Base-by-base conservation (phyloP, 2,329 filamentous ascomycete genomes). In the Stylonectria norvegica region DNA sequence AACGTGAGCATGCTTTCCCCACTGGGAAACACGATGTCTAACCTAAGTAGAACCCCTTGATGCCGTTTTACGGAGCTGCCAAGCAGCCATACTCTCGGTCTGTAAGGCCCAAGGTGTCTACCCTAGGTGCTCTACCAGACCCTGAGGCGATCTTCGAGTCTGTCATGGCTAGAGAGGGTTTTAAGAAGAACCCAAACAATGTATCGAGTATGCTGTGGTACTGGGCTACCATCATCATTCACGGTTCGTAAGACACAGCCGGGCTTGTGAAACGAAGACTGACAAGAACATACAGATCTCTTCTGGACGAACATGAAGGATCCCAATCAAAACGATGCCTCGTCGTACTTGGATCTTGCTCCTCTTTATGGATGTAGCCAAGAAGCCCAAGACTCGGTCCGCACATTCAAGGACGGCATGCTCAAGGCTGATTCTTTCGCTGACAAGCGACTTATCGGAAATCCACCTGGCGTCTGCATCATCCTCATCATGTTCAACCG, bases 401-500 rank as follows among this genome's bases (percentile, higher is more conserved):
- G 84, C 34, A 86, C 82, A 0, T 86, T 86, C 63, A 72, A 81
- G 55, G 76, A 84, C 47, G 86, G 86, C 25, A 79, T 74, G 58
- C 67, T 90, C 50, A 89, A 90, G 68, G 73, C 82, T 0, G 86
- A 91, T 53, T 70, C 72, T 6, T 90, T 85, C 50, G 79, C 83
- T 3, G 84, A 89, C 56, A 81, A 81, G 62, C 75, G 86, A 38
- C 67, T 89, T 2, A 64, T 83, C 17, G 83, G 79, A 8, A 83
- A 86, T 55, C 86, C 86, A 0, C 83, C 86, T 0, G 84, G 85
- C 10, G 83, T 86, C 4, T 76, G 79, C 40, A 81, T 86, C 4
- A 56, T 90, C 3, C 65, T 90, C 19, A 75, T 90, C 62, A 88
- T 89, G 85, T 83, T 89, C 66, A 85, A 84, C 55, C 77, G 82